Percentiles rank a stretch among this genome's conserved stretches.
phyloP scores from a whole-genome alignment of 345 rosid genomes.

The Raphanus raphanistrum region DNA sequence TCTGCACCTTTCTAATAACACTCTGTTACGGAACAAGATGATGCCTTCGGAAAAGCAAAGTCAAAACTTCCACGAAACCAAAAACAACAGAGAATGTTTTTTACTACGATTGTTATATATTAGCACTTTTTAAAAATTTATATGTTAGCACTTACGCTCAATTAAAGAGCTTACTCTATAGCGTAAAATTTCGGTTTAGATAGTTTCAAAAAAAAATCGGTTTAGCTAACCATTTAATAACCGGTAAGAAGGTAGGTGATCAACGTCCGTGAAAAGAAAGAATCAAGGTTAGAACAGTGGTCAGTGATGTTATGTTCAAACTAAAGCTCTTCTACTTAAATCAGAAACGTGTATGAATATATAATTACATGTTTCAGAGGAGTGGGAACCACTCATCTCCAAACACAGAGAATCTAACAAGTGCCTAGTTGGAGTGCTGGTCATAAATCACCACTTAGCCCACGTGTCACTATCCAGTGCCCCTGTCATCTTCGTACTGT shows the following conservation, averaged over 20 bases:
- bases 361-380: not conserved
- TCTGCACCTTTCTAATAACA: not conserved
- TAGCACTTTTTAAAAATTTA: too few relatives aligned
- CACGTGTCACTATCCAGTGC: conserved; percentile 24
- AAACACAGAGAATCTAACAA: conserved; percentile 37
- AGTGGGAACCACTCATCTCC: conserved; percentile 22
- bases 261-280: not conserved
- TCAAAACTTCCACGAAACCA: not conserved
- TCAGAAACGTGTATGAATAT: conserved; percentile 23
- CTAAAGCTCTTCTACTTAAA: not conserved
- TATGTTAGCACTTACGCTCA: too few relatives aligned
- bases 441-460: not conserved
- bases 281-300: not conserved
- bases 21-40: not conserved
- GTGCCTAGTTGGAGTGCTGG: conserved; percentile 34
- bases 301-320: not conserved
- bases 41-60: not conserved
- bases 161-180: too few relatives aligned
- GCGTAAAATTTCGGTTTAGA: not conserved
- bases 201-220: not conserved
- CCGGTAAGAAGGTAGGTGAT: not conserved
- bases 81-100: not conserved
- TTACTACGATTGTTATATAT: too few relatives aligned
- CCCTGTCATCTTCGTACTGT: conserved; percentile 25
- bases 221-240: not conserved